Conservation (phyloP, 352 stramenopile species). For the Phytophthora quininea region DNA sequence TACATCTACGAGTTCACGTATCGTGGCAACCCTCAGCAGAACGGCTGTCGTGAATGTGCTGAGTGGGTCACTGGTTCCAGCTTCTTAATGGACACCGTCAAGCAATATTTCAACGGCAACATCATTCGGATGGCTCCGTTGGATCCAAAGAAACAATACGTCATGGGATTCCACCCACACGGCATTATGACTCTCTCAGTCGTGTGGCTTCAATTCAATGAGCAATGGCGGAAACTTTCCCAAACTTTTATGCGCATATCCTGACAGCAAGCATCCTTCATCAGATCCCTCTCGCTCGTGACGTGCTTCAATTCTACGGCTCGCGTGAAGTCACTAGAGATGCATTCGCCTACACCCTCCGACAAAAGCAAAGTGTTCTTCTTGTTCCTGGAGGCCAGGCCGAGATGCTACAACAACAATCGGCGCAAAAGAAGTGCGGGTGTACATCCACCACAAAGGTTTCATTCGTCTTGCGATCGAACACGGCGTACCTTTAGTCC, state of each 20-base stretch:
- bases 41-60: slow-evolving; percentile 54
- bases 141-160: slow-evolving; percentile 66
- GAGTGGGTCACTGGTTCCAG: slow-evolving; percentile 49
- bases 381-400: slow-evolving; percentile 82
- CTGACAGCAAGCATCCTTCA: slow-evolving; percentile 82
- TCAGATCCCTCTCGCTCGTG: slow-evolving; percentile 76
- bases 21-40: slow-evolving; percentile 65
- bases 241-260: slow-evolving; percentile 66
- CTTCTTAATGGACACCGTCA: slow-evolving; percentile 60
- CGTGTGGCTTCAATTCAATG: slow-evolving; percentile 82
- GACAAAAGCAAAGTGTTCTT: slow-evolving; percentile 69
- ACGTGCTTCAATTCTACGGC: slow-evolving; percentile 79
- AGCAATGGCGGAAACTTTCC: slow-evolving; percentile 74
- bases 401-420: slow-evolving; percentile 82
- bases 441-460: slow-evolving; percentile 80
- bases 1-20: slow-evolving; percentile 80
- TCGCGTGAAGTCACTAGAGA: slow-evolving; percentile 75
- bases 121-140: slow-evolving; percentile 66
- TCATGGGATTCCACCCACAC: slow-evolving; percentile 83
- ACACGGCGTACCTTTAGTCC: slow-evolving; percentile 73
- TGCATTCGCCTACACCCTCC: slow-evolving; percentile 56
- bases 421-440: slow-evolving; percentile 63
- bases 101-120: slow-evolving; percentile 67
- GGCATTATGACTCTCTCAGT: slow-evolving; percentile 78
- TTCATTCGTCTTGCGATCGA: slow-evolving; percentile 85